Evolutionary conservation across 352 stramenopile genomes (phyloP).

Genomic region (Sclerospora graminicola): DNA sequence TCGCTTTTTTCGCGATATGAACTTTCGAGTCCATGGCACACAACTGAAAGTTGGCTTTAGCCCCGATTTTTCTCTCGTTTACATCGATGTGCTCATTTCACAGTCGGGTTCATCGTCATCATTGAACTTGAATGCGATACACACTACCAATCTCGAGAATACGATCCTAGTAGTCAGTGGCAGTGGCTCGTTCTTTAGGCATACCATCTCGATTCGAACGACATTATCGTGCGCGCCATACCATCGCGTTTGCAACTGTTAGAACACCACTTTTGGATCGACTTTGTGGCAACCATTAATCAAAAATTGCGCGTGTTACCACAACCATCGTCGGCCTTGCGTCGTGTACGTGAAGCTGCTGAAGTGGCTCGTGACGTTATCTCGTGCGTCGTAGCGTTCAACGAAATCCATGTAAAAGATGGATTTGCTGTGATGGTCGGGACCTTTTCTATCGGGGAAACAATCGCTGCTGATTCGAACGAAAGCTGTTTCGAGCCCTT

Average conservation of each 20-base stretch:
- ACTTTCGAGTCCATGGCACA: slow-evolving; percentile 64
- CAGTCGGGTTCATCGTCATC: slow-evolving; percentile 18
- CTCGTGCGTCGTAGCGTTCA: slow-evolving; percentile 43
- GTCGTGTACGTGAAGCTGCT: slow-evolving; percentile 23
- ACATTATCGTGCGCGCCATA: slow-evolving; percentile 66
- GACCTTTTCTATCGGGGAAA: slow-evolving; percentile 27
- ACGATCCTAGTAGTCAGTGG: slow-evolving; percentile 55
- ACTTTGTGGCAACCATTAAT: slow-evolving; percentile 71
- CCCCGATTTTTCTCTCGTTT: slow-evolving; percentile 73
- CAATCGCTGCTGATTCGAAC: slow-evolving; percentile 28
- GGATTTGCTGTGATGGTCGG: slow-evolving; percentile 49
- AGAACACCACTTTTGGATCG: slow-evolving; percentile 77
- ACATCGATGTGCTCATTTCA: slow-evolving; percentile 66
- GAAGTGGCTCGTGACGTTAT: slow-evolving; percentile 31
- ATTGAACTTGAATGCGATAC: slow-evolving; percentile 19
- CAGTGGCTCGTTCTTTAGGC: slow-evolving; percentile 71
- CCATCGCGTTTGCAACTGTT: slow-evolving; percentile 54
- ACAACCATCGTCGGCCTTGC: slow-evolving; percentile 34
- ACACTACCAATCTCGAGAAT: slow-evolving; percentile 15
- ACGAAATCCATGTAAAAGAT: slow-evolving; percentile 43
- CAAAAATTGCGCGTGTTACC: slow-evolving; percentile 51
- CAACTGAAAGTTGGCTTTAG: slow-evolving; percentile 79
- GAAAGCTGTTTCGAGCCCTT: slow-evolving; percentile 33
- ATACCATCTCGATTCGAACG: slow-evolving; percentile 78
- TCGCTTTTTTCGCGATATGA: slow-evolving; percentile 75